Base-by-base conservation (phyloP, 305 asterid genomes). In the Plantago rigida region DNA sequence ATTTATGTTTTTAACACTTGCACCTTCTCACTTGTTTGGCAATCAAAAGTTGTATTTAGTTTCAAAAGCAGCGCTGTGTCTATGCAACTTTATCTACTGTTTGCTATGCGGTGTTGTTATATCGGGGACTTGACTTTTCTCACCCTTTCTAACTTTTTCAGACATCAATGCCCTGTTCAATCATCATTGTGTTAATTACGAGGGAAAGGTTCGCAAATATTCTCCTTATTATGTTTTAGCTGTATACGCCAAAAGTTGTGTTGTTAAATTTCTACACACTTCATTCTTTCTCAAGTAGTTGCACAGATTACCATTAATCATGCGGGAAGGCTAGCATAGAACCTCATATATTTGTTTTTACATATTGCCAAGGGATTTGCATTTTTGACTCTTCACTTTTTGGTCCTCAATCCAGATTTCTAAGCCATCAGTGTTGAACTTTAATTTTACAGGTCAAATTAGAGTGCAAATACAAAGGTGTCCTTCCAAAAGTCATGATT, bases 111-210 rank as follows among this genome's bases (percentile, higher is more conserved):
- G 53, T 75, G 12, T 58, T 51, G 48, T 54, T 17, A 41, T 55
- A 29, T 36, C 29, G 24, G 60, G 62, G 41, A 41, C 65, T 52
- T 66, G 49, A 13, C 46, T 62, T 48, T 15, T 51, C 50, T n/a
- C 56, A 56, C 62, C 45, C 59, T 64, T 58, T 34, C 39, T 56
- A 36, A 56, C 77, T 22, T 78, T 67, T 82, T 69, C 90, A 88
- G 98, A 91, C 69, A 65, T 88, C 73, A 84, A 82, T 64, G 86
- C 93, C 4, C 53, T 85, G 71, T 88, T 87, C 80, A 84, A 84
- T 75, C 88, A 73, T 65, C 90, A 79, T 47, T 91, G 98, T 76
- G 75, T 86, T 70, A 91, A 88, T 71, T 82, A 86, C 70, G 76
- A 64, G 14, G 96, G 98, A 78, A 88, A 91, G 96, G 96, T 91